Conservation (phyloP, 2,329 filamentous ascomycete species). For the Lecanicillium sp. region DNA sequence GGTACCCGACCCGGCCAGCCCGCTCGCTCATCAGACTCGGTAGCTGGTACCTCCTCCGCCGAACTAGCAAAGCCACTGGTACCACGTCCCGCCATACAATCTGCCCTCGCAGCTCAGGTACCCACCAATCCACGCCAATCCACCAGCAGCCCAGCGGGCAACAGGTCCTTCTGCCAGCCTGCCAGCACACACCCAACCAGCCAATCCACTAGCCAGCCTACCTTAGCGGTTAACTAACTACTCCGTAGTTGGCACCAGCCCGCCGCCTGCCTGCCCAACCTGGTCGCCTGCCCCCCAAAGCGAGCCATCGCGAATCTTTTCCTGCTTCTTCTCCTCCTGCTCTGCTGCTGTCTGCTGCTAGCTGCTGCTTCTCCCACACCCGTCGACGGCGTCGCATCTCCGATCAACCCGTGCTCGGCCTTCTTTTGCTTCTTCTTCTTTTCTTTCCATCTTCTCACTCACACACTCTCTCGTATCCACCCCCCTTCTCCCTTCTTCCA, state of each 20-base stretch:
- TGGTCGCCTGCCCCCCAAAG: background rate
- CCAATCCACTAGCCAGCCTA: no score
- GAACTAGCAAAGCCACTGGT: no score
- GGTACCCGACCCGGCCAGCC: no score
- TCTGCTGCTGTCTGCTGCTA: background rate
- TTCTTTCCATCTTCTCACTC: constrained; percentile 14
- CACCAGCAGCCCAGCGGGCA: no score
- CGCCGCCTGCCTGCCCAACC: background rate
- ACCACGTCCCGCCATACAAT: no score
- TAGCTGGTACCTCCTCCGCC: no score
- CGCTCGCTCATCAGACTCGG: no score
- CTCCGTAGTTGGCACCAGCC: background rate
- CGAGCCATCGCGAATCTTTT: constrained; percentile 13
- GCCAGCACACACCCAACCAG: no score
- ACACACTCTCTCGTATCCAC: background rate
- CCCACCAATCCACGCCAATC: no score
- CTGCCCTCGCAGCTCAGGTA: no score
- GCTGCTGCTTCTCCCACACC: background rate
- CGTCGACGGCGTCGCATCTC: constrained; percentile 9
- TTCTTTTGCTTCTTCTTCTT: constrained; percentile 13
- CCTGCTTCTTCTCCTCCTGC: constrained; percentile 3
- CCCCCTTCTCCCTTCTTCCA: background rate
- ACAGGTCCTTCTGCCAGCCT: no score
- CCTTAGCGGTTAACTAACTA: no score
- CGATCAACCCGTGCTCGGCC: constrained; percentile 4